Percentiles rank a stretch among this genome's conserved stretches.
Evolutionary conservation across 2,329 filamentous ascomycete genomes (phyloP).

Genomic region (Macrophomina pseudophaseolina): DNA sequence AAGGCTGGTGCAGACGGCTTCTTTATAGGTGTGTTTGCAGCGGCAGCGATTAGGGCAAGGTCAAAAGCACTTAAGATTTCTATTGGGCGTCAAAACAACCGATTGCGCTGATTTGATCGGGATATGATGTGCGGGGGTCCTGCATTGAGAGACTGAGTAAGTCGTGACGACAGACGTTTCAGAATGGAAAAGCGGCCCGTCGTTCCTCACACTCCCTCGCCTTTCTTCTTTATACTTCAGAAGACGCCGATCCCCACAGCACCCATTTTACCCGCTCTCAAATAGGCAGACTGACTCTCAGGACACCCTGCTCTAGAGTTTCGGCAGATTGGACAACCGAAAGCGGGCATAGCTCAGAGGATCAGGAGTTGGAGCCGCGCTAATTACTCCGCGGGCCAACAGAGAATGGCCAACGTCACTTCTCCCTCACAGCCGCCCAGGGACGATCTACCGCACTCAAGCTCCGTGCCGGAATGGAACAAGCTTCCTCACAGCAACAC

Average conservation of each 20-base stretch:
- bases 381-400: neutral
- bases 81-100: neutral
- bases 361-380: neutral
- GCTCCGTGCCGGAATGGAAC: neutral
- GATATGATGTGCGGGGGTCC: neutral
- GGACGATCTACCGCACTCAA: neutral
- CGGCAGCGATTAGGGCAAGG: no score
- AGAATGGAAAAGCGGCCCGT: slow-evolving; percentile 12
- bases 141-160: slow-evolving; percentile 7
- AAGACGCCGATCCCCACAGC: neutral
- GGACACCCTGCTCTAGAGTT: neutral
- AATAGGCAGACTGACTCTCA: neutral
- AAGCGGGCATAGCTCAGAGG: no score
- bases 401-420: neutral
- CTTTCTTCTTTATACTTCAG: slow-evolving; percentile 6
- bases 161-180: slow-evolving; percentile 19
- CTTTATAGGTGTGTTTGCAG: no score
- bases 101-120: neutral
- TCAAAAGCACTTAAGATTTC: neutral
- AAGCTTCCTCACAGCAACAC: slow-evolving; percentile 6
- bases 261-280: neutral
- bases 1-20: no score
- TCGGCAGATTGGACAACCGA: neutral
- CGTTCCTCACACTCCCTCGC: slow-evolving; percentile 1
- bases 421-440: neutral